Percentiles rank a stretch among this genome's conserved stretches.
Conservation (phyloP, 202 grass and related monocot species). For the Musa balbisiana region DNA sequence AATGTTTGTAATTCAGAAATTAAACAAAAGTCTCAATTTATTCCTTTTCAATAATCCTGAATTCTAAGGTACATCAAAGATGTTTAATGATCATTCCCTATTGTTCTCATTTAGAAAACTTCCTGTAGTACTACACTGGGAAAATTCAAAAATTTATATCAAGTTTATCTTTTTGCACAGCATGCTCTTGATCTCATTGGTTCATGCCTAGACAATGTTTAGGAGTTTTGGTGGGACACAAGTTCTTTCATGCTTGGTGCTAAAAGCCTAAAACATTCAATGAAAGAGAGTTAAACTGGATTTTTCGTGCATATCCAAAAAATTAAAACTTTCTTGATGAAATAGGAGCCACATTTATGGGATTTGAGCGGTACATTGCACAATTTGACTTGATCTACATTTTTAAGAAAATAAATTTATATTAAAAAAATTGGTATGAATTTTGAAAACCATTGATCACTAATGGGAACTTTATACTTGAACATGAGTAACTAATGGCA, state of each 20-base stretch:
- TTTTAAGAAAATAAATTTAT: background rate
- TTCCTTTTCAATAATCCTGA: background rate
- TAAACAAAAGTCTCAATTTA: background rate
- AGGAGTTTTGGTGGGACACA: background rate
- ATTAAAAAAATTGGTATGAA: background rate
- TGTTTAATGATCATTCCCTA: background rate
- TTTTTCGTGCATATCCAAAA: background rate
- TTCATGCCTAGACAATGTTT: background rate
- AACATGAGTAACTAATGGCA: background rate
- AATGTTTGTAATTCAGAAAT: background rate
- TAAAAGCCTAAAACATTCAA: background rate
- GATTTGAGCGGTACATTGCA: no score
- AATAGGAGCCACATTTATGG: no score
- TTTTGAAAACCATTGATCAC: background rate
- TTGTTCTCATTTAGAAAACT: background rate
- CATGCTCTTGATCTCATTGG: background rate
- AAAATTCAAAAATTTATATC: background rate
- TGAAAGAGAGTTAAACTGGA: background rate
- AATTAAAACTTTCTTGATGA: no score
- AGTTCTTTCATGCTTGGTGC: background rate
- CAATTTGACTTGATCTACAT: background rate
- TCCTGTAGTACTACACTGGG: background rate
- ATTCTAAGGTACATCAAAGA: background rate
- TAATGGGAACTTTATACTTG: background rate
- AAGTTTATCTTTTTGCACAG: background rate